Evolutionary conservation across 1,284 basidiomycete species (phyloP).

Genomic region (Leccinum ponderosum): DNA sequence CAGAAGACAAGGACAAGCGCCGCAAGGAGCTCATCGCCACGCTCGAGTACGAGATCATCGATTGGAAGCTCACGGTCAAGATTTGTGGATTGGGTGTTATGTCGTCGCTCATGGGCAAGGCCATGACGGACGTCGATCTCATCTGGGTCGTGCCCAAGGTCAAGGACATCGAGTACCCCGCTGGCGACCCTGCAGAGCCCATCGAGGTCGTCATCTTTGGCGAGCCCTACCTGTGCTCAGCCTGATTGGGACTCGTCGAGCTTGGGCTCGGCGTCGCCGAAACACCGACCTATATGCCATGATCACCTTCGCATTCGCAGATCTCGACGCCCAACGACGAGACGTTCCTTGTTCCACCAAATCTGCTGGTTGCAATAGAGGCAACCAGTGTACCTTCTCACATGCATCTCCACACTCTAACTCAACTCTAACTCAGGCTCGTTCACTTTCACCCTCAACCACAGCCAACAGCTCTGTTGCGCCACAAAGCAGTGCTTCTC

Average conservation of each 20-base stretch:
- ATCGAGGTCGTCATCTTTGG: no score
- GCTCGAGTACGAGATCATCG: no score
- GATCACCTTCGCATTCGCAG: conserved; percentile 50
- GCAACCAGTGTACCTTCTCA: conserved; percentile 36
- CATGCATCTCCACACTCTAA: conserved; percentile 15
- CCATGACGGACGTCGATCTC: no score
- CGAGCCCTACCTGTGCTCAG: no score
- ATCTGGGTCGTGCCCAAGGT: no score
- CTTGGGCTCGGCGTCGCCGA: conserved; percentile 27
- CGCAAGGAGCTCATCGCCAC: no score
- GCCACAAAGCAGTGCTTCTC: conserved; percentile 3
- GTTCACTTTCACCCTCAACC: conserved; percentile 23
- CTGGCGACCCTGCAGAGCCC: no score
- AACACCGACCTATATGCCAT: conserved; percentile 24
- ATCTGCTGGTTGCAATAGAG: conserved; percentile 40
- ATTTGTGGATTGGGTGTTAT: no score
- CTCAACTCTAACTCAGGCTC: not conserved
- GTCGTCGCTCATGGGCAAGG: no score
- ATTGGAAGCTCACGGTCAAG: no score
- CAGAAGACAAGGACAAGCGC: no score
- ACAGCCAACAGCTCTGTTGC: conserved; percentile 3
- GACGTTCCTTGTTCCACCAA: conserved; percentile 28
- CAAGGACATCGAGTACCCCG: no score
- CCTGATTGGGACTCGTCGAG: conserved; percentile 40
- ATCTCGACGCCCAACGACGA: conserved; percentile 43